Conservation (phyloP, 2,329 filamentous ascomycete species). For the Monosporascus sp. region DNA sequence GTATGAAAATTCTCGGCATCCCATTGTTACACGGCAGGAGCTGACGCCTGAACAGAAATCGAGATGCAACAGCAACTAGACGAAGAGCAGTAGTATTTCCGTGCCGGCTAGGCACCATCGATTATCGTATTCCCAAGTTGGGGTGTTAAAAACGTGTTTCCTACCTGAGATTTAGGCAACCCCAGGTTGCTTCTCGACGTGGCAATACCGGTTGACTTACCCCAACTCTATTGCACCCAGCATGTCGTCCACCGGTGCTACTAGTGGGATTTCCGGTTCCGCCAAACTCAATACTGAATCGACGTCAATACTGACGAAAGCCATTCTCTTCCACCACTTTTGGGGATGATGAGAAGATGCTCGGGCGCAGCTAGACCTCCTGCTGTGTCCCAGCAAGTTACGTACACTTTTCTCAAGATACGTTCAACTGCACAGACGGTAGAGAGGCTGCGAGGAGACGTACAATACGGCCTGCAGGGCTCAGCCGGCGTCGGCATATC, state of each 20-base stretch:
- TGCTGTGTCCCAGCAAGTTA: background rate
- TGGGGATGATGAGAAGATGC: background rate
- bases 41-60: conserved; percentile 31
- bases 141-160: background rate
- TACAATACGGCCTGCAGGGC: background rate
- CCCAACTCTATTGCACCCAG: background rate
- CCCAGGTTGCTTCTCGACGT: background rate
- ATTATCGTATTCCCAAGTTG: too few species aligned
- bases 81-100: conserved; percentile 27
- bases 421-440: background rate
- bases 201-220: background rate
- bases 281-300: background rate
- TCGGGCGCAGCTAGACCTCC: background rate
- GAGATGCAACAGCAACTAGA: conserved; percentile 47
- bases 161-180: background rate
- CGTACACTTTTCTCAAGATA: background rate
- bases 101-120: background rate
- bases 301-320: too few species aligned
- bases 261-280: background rate
- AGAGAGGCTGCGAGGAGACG: background rate
- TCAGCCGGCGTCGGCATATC: background rate
- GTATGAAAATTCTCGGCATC: conserved; percentile 33
- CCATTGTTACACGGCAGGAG: conserved; percentile 1
- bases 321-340: background rate
- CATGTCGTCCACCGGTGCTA: background rate